These are phyloP conservation scores for Lipomyces lipofer DNA, from an alignment of 805 yeast genomes.

Conservation along the genomic window DNA sequence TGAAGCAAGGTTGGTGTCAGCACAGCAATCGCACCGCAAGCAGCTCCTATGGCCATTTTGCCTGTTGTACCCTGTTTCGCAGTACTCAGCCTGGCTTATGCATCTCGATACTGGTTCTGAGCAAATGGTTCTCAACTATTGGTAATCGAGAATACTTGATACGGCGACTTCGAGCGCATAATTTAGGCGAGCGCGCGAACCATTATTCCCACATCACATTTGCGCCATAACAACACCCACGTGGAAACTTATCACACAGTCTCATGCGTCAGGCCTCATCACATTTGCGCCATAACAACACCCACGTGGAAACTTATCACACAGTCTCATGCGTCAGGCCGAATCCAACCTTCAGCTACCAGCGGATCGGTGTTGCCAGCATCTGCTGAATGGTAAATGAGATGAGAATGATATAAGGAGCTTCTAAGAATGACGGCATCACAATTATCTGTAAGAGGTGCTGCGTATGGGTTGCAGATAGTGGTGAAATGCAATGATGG, in stretches of 20 bases:
- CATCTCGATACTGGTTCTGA: background rate
- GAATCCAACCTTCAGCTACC: background rate
- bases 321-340: background rate
- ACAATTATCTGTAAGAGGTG: background rate
- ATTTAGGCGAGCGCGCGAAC: background rate
- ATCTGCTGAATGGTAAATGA: background rate
- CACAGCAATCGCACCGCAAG: background rate
- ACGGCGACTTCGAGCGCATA: background rate
- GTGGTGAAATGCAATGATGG: background rate
- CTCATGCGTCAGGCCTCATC: too few relatives aligned
- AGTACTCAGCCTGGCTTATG: background rate
- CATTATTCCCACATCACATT: background rate
- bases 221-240: background rate
- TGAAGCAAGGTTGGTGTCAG: background rate
- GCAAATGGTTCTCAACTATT: background rate
- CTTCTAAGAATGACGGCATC: background rate
- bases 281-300: background rate
- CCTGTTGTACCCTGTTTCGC: background rate
- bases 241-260: background rate
- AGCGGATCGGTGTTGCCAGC: background rate
- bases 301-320: background rate
- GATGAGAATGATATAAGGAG: background rate
- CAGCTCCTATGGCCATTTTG: background rate
- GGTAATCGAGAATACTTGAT: background rate
- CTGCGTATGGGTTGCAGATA: background rate